Conservation (phyloP, 2,329 filamentous ascomycete genomes). For the Alternaria alternata region DNA sequence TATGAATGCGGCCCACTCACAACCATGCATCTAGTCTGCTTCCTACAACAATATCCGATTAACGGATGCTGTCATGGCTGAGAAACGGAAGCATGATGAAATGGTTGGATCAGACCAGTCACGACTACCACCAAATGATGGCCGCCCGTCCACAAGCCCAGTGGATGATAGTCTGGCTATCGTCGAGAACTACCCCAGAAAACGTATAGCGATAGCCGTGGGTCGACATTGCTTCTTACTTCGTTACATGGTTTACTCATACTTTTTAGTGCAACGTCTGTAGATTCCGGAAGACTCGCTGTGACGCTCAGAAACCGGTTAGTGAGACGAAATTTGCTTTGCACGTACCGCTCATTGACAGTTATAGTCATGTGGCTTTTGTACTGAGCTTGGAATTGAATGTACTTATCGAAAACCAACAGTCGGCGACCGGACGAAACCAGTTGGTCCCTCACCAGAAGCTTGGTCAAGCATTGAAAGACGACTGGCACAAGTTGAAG, state of each 20-base stretch:
- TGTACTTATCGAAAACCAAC: conserved; percentile 39
- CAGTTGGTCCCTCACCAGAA: conserved; percentile 22
- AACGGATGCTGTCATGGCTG: conserved; percentile 18
- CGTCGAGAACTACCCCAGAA: conserved; percentile 32
- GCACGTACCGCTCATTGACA: background rate
- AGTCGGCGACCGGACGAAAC: conserved; percentile 30
- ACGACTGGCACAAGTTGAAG: conserved; percentile 35
- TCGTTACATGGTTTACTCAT: conserved; percentile 1
- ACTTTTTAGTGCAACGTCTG: conserved; percentile 41
- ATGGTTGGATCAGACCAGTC: conserved; percentile 6
- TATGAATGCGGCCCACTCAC: background rate
- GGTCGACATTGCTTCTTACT: conserved; percentile 9
- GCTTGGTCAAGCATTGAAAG: conserved; percentile 32
- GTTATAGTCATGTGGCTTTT: conserved; percentile 19
- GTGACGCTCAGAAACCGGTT: conserved; percentile 36
- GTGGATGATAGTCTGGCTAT: conserved; percentile 11
- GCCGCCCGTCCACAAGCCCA: conserved; percentile 16
- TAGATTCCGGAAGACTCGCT: conserved; percentile 37
- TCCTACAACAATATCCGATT: background rate
- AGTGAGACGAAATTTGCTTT: background rate
- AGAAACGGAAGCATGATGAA: conserved; percentile 28
- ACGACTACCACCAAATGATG: conserved; percentile 10
- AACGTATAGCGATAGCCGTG: conserved; percentile 2
- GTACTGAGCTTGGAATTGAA: conserved; percentile 39
- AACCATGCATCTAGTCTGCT: background rate